Evolutionary conservation across 1,284 basidiomycete genomes (phyloP), one percentile per base, ranked within the genome.

Genomic region (Puccinia novopanici): DNA sequence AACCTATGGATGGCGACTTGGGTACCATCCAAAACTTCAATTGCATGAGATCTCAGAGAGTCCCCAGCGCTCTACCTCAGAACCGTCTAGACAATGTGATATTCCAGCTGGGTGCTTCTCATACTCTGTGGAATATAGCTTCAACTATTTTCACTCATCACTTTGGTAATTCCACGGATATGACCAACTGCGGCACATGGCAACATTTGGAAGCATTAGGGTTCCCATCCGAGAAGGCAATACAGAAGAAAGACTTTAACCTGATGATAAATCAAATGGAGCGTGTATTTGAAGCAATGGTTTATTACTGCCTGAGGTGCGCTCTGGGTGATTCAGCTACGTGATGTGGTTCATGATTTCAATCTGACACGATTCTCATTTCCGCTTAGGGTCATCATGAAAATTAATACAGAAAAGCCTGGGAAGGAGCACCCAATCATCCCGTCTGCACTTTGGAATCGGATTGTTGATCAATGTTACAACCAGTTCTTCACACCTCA

Each of bases 401-500:
- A 57, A 57, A 57, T 8, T 57, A 22, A n/a, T 19, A 15, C 17
- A 6, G 6, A 27, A n/a, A 9, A 57, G 1, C 3, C 54, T 22
- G 37, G 48, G 30, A 22, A 54, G 34, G 48, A 24, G n/a, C 8
- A 19, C 10, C 12, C 50, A 13, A n/a, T n/a, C 45, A 34, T 54
- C 27, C 17, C 30, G 13, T n/a, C 40, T 52, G 52, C 22, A 27
- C 13, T 42, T 15, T 73, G 71, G 48, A 34, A 54, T 50, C 54
- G 13, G n/a, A 54, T 34, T 19, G 5, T 73, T 52, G 34, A 52
- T 73, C 48, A 61, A 50, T 75, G 73, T 30, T 75, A 75, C 45
- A 42, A 75, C 12, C n/a, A 50, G 6, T 45, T 8, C 15, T 45
- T 45, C 15, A 45, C 42, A 15, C 42, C 42, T 45, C 42, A 45